These are phyloP conservation scores for Monosporascus sp. DNA, from an alignment of 2,329 filamentous ascomycete genomes.

Conservation along the genomic window DNA sequence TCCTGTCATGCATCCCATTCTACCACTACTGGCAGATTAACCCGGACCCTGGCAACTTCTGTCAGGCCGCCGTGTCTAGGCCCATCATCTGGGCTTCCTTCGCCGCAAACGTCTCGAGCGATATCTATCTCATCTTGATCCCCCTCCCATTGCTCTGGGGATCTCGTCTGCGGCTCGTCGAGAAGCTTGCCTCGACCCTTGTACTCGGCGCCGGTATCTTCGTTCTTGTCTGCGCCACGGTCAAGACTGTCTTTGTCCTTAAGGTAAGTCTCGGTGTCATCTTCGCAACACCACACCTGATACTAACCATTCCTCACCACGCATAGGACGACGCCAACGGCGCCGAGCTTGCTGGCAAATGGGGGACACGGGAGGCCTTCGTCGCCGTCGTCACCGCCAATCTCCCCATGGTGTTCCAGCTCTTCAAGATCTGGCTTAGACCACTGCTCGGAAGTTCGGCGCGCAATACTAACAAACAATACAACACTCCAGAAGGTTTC, in stretches of 20 bases:
- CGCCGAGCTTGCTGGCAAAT: constrained; percentile 33
- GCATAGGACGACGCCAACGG: constrained; percentile 34
- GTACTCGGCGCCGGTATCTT: constrained; percentile 33
- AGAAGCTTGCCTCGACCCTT: constrained; percentile 30
- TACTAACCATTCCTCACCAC: not conserved
- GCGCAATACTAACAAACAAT: constrained; percentile 31
- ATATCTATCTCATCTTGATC: constrained; percentile 53
- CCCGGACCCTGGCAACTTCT: constrained; percentile 44
- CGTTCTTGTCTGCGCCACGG: constrained; percentile 30
- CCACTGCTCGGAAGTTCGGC: constrained; percentile 26
- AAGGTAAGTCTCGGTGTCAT: constrained; percentile 15
- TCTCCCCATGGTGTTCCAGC: constrained; percentile 37
- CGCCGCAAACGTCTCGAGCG: constrained; percentile 47
- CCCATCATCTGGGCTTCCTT: constrained; percentile 42
- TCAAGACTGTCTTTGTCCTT: constrained; percentile 32
- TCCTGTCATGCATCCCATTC: constrained; percentile 42
- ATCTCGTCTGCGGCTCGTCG: constrained; percentile 26
- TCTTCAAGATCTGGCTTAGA: constrained; percentile 32
- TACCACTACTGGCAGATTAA: constrained; percentile 48
- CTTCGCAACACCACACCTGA: not conserved
- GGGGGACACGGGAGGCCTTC: constrained; percentile 39
- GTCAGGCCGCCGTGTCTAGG: constrained; percentile 40
- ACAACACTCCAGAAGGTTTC: constrained; percentile 22
- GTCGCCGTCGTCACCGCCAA: constrained; percentile 37
- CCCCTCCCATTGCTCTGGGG: constrained; percentile 46